Evolutionary conservation across 1,284 basidiomycete species (phyloP).

Genomic region (Tylopilus orsonianus): DNA sequence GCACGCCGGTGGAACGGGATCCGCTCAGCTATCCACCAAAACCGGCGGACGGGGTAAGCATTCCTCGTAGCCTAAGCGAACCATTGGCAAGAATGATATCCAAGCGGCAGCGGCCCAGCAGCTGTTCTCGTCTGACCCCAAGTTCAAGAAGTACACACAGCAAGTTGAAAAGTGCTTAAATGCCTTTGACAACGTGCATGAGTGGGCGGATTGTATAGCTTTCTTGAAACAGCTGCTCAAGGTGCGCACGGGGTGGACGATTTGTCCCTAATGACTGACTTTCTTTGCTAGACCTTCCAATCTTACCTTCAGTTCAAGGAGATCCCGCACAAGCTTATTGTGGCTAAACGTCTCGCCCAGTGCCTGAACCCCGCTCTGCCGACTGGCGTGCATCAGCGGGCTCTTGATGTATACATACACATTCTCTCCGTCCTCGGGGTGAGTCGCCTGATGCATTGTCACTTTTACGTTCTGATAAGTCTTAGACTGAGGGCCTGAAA

Average conservation of each 20-base stretch:
- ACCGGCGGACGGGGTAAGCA: conserved; percentile 50
- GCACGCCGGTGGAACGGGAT: conserved; percentile 15
- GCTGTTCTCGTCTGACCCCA: conserved; percentile 76
- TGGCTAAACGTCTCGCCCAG: conserved; percentile 93
- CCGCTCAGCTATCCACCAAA: conserved; percentile 39
- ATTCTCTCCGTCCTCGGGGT: conserved; percentile 90
- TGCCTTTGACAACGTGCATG: conserved; percentile 94
- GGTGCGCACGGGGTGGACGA: conserved; percentile 37
- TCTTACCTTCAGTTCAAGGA: conserved; percentile 90
- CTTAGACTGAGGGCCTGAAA: conserved; percentile 82
- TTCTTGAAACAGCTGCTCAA: conserved; percentile 95
- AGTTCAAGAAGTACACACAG: conserved; percentile 92
- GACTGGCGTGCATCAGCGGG: conserved; percentile 94
- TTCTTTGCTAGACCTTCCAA: conserved; percentile 75
- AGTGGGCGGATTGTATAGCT: conserved; percentile 99
- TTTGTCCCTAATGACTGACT: background rate
- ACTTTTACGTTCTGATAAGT: conserved; percentile 6
- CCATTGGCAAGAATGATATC: conserved; percentile 3
- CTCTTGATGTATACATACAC: conserved; percentile 93
- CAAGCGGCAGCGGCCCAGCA: conserved; percentile 45
- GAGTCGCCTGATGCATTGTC: conserved; percentile 32
- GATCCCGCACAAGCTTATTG: conserved; percentile 92
- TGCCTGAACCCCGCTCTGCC: conserved; percentile 97
- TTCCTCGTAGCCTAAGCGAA: conserved; percentile 1
- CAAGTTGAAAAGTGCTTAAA: conserved; percentile 91